A percentile compares a stretch with the other conserved stretches of the same genome.
Evolutionary conservation across 306 rosid species (phyloP).

Genomic region (Fragaria ananassa): DNA sequence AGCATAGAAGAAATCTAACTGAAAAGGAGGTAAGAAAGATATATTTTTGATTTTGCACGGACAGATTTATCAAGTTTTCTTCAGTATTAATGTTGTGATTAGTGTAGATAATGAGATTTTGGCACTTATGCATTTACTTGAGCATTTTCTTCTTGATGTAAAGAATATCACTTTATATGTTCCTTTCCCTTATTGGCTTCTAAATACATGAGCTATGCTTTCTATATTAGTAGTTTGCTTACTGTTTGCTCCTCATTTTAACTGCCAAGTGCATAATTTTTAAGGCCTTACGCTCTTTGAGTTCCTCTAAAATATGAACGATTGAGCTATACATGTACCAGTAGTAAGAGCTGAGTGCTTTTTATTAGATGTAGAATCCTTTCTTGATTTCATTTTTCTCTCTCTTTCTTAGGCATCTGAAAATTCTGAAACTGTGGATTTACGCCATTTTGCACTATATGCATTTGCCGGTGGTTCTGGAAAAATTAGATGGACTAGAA

Average conservation of each 20-base stretch:
- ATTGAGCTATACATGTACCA: neutral
- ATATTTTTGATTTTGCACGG: slow-evolving; percentile 4
- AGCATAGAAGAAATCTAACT: slow-evolving; percentile 66
- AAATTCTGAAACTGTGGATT: slow-evolving; percentile 65
- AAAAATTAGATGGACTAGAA: slow-evolving; percentile 62
- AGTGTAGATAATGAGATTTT: neutral
- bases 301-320: neutral
- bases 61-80: neutral
- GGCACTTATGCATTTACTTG: neutral
- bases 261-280: neutral
- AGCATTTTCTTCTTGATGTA: neutral
- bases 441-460: slow-evolving; percentile 86
- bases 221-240: neutral
- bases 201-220: neutral
- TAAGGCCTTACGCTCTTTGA: neutral
- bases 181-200: neutral
- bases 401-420: slow-evolving; percentile 58
- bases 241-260: neutral
- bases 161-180: neutral
- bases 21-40: slow-evolving; percentile 71
- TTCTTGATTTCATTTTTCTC: slow-evolving; percentile 24
- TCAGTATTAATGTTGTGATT: neutral
- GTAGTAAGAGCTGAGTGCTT: neutral
- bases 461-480: slow-evolving; percentile 97
- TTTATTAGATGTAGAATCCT: slow-evolving; percentile 8